Percentiles rank a stretch among this genome's conserved stretches.
Evolutionary conservation across 2,329 filamentous ascomycete genomes (phyloP).

Genomic region (Colletotrichum agaves): DNA sequence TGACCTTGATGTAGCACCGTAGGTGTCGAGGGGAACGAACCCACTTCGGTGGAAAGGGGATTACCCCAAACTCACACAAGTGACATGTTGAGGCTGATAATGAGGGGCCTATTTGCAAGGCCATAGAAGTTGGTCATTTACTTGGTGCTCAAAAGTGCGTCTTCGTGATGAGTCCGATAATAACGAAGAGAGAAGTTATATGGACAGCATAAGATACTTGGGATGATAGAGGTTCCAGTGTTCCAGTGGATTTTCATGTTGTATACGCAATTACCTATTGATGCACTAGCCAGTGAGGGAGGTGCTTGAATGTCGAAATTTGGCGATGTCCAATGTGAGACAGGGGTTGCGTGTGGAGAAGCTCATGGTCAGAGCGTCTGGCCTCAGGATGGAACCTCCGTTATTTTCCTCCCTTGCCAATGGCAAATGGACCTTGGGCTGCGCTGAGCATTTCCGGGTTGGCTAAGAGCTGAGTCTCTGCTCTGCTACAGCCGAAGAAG

Average conservation of each 20-base stretch:
- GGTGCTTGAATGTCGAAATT: slow-evolving; percentile 28
- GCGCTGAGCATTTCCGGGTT: neutral
- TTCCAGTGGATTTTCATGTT: no score
- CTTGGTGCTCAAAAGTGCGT: neutral
- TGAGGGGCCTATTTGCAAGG: neutral
- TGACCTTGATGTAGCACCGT: no score
- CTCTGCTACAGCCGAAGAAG: neutral
- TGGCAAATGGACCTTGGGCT: neutral
- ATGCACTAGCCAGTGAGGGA: slow-evolving; percentile 25
- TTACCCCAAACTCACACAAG: no score
- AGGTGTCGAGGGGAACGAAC: neutral
- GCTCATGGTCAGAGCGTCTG: slow-evolving; percentile 9
- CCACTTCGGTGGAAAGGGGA: neutral
- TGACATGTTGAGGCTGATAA: slow-evolving; percentile 11
- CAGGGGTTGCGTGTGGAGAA: slow-evolving; percentile 27
- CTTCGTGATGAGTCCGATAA: slow-evolving; percentile 20
- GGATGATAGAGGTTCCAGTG: neutral
- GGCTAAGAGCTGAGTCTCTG: neutral
- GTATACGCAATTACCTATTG: no score
- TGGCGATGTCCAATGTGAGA: slow-evolving; percentile 29
- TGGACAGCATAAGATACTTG: neutral
- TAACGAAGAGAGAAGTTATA: slow-evolving; percentile 19
- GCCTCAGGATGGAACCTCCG: neutral
- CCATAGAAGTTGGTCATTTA: neutral
- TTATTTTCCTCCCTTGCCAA: neutral